Evolutionary conservation across 345 rosid species (phyloP), one percentile per base, ranked within the genome.

Genomic region (Linum lewisii): DNA sequence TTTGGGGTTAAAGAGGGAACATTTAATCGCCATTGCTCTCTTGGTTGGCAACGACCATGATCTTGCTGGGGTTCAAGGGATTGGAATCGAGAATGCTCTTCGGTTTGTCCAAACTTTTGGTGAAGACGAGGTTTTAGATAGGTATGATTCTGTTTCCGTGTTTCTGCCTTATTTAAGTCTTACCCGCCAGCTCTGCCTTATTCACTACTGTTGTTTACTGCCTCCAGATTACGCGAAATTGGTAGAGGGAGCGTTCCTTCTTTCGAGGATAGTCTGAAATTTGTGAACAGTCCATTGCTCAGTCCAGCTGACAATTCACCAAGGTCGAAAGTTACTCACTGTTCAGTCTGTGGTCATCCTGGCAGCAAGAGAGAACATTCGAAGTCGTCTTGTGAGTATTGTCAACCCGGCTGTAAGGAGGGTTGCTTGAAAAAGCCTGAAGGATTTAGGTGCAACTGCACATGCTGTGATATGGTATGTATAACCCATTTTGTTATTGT

Each of bases 271-370:
- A 71, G 59, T 59, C 59, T 65, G 59, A 70, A 63, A 61, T 67
- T 72, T 25, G 54, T 23, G 2, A 74, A 65, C 60, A 73, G 69
- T 60, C 71, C 36, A 24, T 62, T 59, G 66, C 34, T 66, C 62
- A 22, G 53, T 69, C 65, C 58, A 25, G 66, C 66, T 58, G 78
- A 68, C 53, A 65, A 42, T 64, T 69, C 77, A 34, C 72, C 75
- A 65, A 77, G 59, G 70, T 69, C 62, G 36, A 78, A 77, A 73
- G 50, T 64, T 66, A 73, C 85, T 71, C 99, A 93, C 71, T 89
- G 97, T 61, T 83, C 95, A 54, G 74, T 81, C 56, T 87, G 99
- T 75, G 97, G 99, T 64, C 99, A 93, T 75, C 92, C 88, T 1
- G 90, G 95, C 23, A 82, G 69, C 71, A 87, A 84, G 72, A 82